phyloP scores from a whole-genome alignment of 192 early-diverging fungal genomes.

The Linnemannia zychae region DNA sequence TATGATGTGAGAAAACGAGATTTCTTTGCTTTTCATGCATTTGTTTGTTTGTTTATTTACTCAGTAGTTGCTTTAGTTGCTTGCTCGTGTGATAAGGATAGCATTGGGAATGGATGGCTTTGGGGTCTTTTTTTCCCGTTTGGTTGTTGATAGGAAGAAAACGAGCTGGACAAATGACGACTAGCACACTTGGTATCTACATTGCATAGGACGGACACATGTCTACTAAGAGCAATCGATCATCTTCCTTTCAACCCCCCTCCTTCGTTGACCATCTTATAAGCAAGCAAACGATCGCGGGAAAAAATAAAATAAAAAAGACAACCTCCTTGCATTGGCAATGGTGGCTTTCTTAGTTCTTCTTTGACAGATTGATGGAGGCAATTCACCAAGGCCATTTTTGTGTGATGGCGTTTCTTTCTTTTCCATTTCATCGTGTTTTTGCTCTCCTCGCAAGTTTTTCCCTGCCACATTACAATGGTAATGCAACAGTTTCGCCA shows the following conservation, averaged over 20 bases:
- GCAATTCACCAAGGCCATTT: no score
- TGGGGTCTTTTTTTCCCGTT: background rate
- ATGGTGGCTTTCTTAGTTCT: no score
- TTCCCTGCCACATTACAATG: background rate
- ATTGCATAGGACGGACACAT: background rate
- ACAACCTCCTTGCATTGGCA: no score
- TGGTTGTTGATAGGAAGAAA: background rate
- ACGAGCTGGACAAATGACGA: background rate
- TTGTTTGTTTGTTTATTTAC: background rate
- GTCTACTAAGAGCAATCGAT: no score
- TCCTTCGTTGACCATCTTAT: no score
- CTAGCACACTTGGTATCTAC: background rate
- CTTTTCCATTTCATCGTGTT: background rate
- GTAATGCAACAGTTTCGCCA: background rate
- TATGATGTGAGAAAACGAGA: background rate
- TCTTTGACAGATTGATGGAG: no score
- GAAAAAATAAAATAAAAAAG: no score
- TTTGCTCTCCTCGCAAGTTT: background rate
- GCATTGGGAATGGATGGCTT: background rate
- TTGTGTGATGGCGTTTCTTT: background rate
- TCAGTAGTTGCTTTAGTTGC: background rate
- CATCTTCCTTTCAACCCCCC: no score
- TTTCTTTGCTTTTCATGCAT: background rate
- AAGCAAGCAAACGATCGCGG: no score
- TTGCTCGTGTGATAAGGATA: constrained; percentile 7